These are phyloP conservation scores for Torulaspora quercuum DNA, from an alignment of 805 yeast species.

Conservation along the genomic window DNA sequence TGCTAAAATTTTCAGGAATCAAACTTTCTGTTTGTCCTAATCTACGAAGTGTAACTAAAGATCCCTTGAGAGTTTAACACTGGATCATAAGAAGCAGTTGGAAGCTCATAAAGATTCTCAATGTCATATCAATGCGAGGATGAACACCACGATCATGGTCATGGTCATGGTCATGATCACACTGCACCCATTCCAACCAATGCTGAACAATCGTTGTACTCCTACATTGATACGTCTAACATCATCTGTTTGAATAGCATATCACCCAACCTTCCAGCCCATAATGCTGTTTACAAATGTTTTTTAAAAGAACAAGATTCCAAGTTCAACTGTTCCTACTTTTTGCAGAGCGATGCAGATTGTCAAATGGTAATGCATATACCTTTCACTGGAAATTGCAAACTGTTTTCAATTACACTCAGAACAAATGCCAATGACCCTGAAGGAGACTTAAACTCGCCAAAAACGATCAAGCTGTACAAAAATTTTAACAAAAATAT, in stretches of 20 bases:
- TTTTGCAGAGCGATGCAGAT: slow-evolving; percentile 70
- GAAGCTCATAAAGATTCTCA: background rate
- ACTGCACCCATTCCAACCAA: slow-evolving; percentile 69
- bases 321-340: slow-evolving; percentile 46
- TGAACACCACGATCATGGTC: slow-evolving; percentile 30
- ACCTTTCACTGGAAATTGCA: slow-evolving; percentile 76
- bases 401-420: slow-evolving; percentile 66
- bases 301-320: slow-evolving; percentile 54
- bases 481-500: slow-evolving; percentile 59
- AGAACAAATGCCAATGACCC: slow-evolving; percentile 51
- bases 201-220: slow-evolving; percentile 61
- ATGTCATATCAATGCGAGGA: slow-evolving; percentile 37
- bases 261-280: slow-evolving; percentile 41
- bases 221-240: slow-evolving; percentile 56
- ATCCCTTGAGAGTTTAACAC: too few relatives aligned
- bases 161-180: slow-evolving; percentile 42
- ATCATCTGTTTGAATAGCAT: slow-evolving; percentile 61
- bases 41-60: too few relatives aligned
- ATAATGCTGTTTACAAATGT: slow-evolving; percentile 40
- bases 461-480: slow-evolving; percentile 63
- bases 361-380: slow-evolving; percentile 71
- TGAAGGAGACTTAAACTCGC: slow-evolving; percentile 52
- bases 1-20: too few relatives aligned
- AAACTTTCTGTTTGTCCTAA: too few relatives aligned
- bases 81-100: too few relatives aligned